Evolutionary conservation across 2,329 filamentous ascomycete species (phyloP), one percentile per base, ranked within the genome.

Genomic region (Ascochyta lentis): DNA sequence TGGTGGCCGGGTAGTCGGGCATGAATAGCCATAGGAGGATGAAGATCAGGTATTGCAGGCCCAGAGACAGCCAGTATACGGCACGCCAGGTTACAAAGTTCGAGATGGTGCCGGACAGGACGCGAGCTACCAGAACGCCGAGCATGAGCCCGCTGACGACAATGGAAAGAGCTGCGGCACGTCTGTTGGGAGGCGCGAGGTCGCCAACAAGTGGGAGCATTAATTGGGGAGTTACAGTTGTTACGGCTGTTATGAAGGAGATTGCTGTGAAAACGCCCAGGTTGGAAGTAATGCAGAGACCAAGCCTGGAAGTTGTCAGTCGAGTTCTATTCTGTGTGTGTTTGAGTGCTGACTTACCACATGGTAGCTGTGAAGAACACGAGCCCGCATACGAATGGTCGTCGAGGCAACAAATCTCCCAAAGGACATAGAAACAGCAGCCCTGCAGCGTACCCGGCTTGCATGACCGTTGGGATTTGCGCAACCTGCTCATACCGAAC

Each of bases 181-280:
- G 85, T 26, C 87, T 84, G 38, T 87, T 78, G 0, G 85, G 80
- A 0, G 90, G 89, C 0, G 91, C 90, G 16, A 94, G 86, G 66
- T 94, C 90, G 2, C 90, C 89, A 0, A 93, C 89, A 0, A 95
- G 79, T 0, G 91, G 91, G 15, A 95, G 86, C 89, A 95, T 91
- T 50, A 83, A 71, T 60, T 83, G 81, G 0, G 90, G 91, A 0
- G 91, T 94, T 2, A 94, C 90, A 0, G 90, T 95, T 1, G 89
- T 88, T n/a, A 89, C 76, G n/a, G 88, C 87, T 10, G 85, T 86
- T 49, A 94, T 76, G 75, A 90, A 94, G 5, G 88, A 91, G 16
- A 94, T 79, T 1, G 81, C 86, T 0, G 85, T 81, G 73, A 95
- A 94, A 6, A 82, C 80, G 0, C 77, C 68, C 61, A 92, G 89